Evolutionary conservation across 2,329 filamentous ascomycete genomes (phyloP).

Genomic region (Arthrobotrys musiformis): DNA sequence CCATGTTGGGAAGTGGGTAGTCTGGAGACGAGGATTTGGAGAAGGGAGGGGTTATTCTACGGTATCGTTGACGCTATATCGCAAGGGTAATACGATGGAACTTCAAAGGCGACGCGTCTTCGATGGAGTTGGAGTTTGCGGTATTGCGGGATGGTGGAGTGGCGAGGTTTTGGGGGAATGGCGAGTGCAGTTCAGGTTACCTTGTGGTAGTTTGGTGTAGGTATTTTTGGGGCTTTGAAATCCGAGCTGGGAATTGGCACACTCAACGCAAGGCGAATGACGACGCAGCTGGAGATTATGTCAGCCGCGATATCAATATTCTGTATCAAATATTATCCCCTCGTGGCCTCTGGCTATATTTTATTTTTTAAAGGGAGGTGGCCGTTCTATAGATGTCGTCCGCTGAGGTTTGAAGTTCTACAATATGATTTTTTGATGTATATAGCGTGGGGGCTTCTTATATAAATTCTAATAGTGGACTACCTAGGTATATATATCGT

Average conservation of each 20-base stretch:
- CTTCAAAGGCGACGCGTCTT: slow-evolving; percentile 50
- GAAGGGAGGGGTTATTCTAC: slow-evolving; percentile 49
- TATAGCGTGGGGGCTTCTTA: too few relatives aligned
- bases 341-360: too few relatives aligned
- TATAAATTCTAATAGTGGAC: too few relatives aligned
- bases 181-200: slow-evolving; percentile 15
- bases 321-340: too few relatives aligned
- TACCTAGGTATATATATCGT: too few relatives aligned
- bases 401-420: too few relatives aligned
- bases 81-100: slow-evolving; percentile 14
- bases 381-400: too few relatives aligned
- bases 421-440: too few relatives aligned
- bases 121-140: slow-evolving; percentile 37
- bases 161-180: slow-evolving; percentile 35
- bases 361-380: too few relatives aligned
- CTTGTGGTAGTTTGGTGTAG: slow-evolving; percentile 27
- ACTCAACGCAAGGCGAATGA: slow-evolving; percentile 50
- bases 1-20: slow-evolving; percentile 71
- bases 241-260: slow-evolving; percentile 43
- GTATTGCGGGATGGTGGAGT: slow-evolving; percentile 22
- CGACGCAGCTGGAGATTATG: slow-evolving; percentile 51
- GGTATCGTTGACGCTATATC: slow-evolving; percentile 40
- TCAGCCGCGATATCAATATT: slow-evolving; percentile 21
- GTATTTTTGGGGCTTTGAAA: slow-evolving; percentile 55
- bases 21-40: slow-evolving; percentile 59